phyloP scores from a whole-genome alignment of 805 yeast species.

The Starmerella bombicola region DNA sequence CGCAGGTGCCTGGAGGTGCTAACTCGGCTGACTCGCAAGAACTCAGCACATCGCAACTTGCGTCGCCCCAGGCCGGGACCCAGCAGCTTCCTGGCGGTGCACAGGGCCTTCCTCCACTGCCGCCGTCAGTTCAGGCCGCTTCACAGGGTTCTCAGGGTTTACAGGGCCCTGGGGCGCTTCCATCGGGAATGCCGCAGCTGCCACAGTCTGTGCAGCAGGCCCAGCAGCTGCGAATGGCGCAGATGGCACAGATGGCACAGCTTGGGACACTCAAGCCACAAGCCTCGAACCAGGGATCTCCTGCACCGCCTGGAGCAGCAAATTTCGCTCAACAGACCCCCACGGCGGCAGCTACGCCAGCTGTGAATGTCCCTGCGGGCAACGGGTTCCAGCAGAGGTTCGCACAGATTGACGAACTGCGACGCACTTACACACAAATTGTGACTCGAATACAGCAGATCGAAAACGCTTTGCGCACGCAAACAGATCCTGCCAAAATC shows the following conservation, averaged over 20 bases:
- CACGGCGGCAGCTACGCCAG: conserved; percentile 5
- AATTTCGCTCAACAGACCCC: conserved; percentile 13
- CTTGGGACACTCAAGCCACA: conserved; percentile 6
- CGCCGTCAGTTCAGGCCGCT: no score
- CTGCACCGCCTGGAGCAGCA: conserved; percentile 5
- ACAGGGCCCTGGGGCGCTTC: no score
- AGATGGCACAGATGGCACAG: conserved; percentile 11
- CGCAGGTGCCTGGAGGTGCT: no score
- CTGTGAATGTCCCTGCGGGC: conserved; percentile 17
- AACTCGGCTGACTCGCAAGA: no score
- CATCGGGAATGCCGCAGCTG: no score
- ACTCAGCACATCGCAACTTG: background rate
- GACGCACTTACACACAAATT: conserved; percentile 11
- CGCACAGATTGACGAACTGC: conserved; percentile 20
- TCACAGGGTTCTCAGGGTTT: no score
- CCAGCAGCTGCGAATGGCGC: conserved; percentile 8
- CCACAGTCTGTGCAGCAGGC: conserved; percentile 21
- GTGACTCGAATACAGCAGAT: conserved; percentile 15
- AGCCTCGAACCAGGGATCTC: background rate
- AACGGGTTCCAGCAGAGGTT: conserved; percentile 23
- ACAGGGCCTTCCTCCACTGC: background rate
- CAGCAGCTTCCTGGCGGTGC: background rate
- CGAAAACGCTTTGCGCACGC: conserved; percentile 10
- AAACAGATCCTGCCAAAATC: conserved; percentile 13
- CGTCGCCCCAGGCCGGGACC: background rate